Conservation (phyloP, 2,329 filamentous ascomycete genomes). For the Neocucurbitaria cava region DNA sequence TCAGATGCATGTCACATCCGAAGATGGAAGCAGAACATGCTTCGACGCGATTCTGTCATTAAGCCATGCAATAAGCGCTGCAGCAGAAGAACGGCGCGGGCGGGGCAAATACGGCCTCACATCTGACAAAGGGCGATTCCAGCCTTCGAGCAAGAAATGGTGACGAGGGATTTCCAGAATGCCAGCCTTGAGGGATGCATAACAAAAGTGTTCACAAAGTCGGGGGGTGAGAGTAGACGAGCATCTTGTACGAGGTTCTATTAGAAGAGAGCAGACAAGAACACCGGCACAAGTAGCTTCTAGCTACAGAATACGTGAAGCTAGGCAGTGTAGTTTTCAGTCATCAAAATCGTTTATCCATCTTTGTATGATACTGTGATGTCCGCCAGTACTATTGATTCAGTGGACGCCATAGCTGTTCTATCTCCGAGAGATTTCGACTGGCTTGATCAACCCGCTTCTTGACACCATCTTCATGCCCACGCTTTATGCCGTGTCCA, state of each 20-base stretch:
- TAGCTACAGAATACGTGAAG: background rate
- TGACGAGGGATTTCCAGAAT: background rate
- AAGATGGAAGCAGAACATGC: background rate
- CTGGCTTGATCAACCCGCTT: slow-evolving; percentile 1
- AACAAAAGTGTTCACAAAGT: background rate
- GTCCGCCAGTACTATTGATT: slow-evolving; percentile 30
- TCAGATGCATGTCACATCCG: background rate
- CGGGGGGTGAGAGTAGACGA: background rate
- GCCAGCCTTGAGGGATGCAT: background rate
- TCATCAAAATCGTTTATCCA: slow-evolving; percentile 27
- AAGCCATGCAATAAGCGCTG: background rate
- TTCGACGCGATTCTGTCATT: background rate
- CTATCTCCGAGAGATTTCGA: slow-evolving; percentile 12
- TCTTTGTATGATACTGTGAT: slow-evolving; percentile 20
- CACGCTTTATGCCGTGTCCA: slow-evolving; percentile 82
- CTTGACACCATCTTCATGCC: slow-evolving; percentile 1
- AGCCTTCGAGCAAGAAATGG: background rate
- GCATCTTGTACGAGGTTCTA: too few relatives aligned
- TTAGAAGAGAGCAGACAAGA: background rate
- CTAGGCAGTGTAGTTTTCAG: background rate
- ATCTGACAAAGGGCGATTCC: background rate
- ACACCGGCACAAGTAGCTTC: background rate
- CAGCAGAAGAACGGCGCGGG: background rate
- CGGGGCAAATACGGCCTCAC: background rate
- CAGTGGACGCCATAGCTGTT: slow-evolving; percentile 38